Percentiles rank a stretch among this genome's conserved stretches.
Evolutionary conservation across 352 stramenopile genomes (phyloP).

Genomic region (Pythium aquatile): DNA sequence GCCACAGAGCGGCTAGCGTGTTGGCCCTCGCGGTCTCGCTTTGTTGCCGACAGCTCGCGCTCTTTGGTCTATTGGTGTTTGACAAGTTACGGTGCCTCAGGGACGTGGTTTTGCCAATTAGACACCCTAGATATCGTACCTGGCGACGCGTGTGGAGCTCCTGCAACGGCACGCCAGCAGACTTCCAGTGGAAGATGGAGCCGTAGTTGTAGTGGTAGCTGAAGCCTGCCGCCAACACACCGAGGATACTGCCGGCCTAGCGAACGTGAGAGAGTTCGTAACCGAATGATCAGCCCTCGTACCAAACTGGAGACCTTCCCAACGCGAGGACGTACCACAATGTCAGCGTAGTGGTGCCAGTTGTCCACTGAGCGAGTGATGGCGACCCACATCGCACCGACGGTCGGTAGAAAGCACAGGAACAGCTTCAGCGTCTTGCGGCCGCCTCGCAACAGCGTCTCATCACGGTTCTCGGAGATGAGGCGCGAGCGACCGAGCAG

Average conservation of each 20-base stretch:
- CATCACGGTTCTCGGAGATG: constrained; percentile 45
- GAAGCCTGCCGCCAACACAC: constrained; percentile 38
- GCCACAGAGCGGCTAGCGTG: too few species aligned
- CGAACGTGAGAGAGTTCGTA: too few species aligned
- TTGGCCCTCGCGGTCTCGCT: too few species aligned
- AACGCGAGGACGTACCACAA: constrained; percentile 40
- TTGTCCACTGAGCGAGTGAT: constrained; percentile 81
- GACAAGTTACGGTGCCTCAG: too few species aligned
- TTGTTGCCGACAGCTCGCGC: constrained; percentile 1
- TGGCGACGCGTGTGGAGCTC: constrained; percentile 47
- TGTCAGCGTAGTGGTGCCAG: constrained; percentile 85
- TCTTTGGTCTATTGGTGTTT: not conserved
- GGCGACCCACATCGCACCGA: constrained; percentile 67
- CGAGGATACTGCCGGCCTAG: constrained; percentile 48
- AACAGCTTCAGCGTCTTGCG: constrained; percentile 69
- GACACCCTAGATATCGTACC: constrained; percentile 13
- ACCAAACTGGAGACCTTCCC: too few species aligned
- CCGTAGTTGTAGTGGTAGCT: constrained; percentile 73
- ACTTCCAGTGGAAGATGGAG: constrained; percentile 61
- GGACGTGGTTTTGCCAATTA: too few species aligned
- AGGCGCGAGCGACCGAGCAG: constrained; percentile 64
- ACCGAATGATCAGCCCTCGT: too few species aligned
- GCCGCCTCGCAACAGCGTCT: constrained; percentile 48
- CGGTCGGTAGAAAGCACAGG: constrained; percentile 54
- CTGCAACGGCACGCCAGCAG: constrained; percentile 52